Evolutionary conservation across 2,329 filamentous ascomycete genomes (phyloP), one percentile per base, ranked within the genome.

Genomic region (Lojkania enalia): DNA sequence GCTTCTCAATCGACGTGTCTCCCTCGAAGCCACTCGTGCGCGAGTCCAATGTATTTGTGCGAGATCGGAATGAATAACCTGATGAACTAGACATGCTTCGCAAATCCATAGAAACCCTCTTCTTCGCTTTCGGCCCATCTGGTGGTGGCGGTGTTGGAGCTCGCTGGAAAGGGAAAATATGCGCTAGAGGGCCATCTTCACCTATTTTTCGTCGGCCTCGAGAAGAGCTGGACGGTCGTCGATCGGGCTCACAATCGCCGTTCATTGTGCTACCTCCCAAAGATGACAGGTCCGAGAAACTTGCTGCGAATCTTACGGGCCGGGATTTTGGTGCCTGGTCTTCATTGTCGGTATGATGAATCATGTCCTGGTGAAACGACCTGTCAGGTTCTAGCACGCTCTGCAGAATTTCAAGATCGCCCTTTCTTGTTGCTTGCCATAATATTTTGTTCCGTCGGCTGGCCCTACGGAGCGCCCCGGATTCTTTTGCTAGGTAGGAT

Each of bases 111-210:
- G 90, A 88, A 0, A 97, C 92, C 55, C 80, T 66, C 55, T 78
- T 89, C 68, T 94, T 95, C 25, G 80, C 72, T 55, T 79, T 81
- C 46, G 82, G 82, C 3, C 71, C 62, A 2, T 74, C 69, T 4
- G 55, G 38, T 69, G 73, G 66, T 15, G 75, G 73, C 19, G 75
- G 74, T 16, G 71, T 77, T 32, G 72, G 67, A 48, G 82, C 81
- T 43, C 79, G 80, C 64, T 95, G 88, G 51, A 96, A 97, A 0
- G 91, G 92, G 57, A 96, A 96, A 1, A 97, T 90, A 63, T 97
- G 92, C 40, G 86, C 81, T 3, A 97, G 54, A 2, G 74, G 74
- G 2, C 72, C 73, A 35, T 66, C 60, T 47, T 63, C 57, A 18
- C 48, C 48, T 27, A 42, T 53, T 9, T n/a, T n/a, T 21, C 47